A percentile compares a stretch with the other conserved stretches of the same genome.
These are phyloP conservation scores for Ceratocystiopsis sp. DNA, from an alignment of 2,329 filamentous ascomycete species.

Conservation along the genomic window DNA sequence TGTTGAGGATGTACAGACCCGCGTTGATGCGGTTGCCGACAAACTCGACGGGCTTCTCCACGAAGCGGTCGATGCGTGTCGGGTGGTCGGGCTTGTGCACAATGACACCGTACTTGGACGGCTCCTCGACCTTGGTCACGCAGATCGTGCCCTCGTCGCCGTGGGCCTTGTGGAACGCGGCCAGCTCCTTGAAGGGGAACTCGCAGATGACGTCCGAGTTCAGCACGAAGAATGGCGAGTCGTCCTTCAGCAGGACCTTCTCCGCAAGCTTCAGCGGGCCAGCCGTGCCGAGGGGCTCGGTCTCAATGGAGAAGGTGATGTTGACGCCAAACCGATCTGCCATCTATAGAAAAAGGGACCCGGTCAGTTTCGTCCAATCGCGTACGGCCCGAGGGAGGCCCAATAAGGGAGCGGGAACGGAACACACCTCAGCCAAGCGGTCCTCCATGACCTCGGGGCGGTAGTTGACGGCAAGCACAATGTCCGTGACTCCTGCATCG, in stretches of 20 bases:
- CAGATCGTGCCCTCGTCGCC: conserved; percentile 95
- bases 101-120: conserved; percentile 95
- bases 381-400: background rate
- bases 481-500: conserved; percentile 86
- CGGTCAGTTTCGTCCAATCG: background rate
- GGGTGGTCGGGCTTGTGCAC: conserved; percentile 90
- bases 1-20: conserved; percentile 95
- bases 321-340: conserved; percentile 84
- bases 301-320: conserved; percentile 94
- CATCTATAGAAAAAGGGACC: conserved; percentile 40
- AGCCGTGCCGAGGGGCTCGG: conserved; percentile 85
- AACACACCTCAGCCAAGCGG: conserved; percentile 66
- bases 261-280: conserved; percentile 92
- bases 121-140: conserved; percentile 97
- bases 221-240: conserved; percentile 90
- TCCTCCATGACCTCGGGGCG: conserved; percentile 95
- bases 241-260: conserved; percentile 80
- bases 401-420: conserved; percentile 1
- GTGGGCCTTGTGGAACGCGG: conserved; percentile 81
- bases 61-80: conserved; percentile 91
- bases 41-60: conserved; percentile 98
- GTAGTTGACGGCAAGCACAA: conserved; percentile 97
- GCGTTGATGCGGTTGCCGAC: conserved; percentile 98
- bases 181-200: conserved; percentile 82
- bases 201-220: conserved; percentile 99